These are phyloP conservation scores for Alopecurus myosuroides DNA, from an alignment of 176 grass and related monocot species.

Conservation along the genomic window DNA sequence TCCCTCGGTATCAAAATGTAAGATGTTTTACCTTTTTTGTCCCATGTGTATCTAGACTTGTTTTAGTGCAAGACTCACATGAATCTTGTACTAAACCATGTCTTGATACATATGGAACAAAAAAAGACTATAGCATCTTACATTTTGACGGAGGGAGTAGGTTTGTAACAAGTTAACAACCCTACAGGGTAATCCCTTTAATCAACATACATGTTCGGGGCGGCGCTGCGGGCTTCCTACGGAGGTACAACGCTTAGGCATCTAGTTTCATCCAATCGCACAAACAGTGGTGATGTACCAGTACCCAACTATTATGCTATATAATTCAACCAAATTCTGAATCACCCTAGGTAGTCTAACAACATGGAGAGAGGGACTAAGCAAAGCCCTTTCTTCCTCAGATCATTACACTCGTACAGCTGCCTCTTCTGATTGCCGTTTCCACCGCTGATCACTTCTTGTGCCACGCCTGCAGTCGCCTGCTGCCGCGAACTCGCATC, in stretches of 20 bases:
- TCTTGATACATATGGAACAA: too few species aligned
- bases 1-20: too few species aligned
- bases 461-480: not conserved
- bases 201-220: too few species aligned
- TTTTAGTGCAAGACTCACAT: too few species aligned
- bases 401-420: conserved; percentile 40
- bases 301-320: not conserved
- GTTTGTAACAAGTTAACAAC: too few species aligned
- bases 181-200: too few species aligned
- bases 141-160: too few species aligned
- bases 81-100: too few species aligned
- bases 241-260: not conserved
- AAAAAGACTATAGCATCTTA: too few species aligned
- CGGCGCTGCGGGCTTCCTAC: too few species aligned
- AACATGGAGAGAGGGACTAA: conserved; percentile 77
- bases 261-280: not conserved
- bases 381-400: conserved; percentile 73
- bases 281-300: not conserved
- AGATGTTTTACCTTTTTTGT: too few species aligned
- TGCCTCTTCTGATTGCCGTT: conserved; percentile 12
- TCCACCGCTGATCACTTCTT: conserved; percentile 18
- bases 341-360: conserved; percentile 56
- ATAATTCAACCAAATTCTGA: not conserved
- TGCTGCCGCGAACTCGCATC: conserved; percentile 21
- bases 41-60: too few species aligned